Conservation (phyloP, 805 yeast genomes). For the Ogataea trehalophila region DNA sequence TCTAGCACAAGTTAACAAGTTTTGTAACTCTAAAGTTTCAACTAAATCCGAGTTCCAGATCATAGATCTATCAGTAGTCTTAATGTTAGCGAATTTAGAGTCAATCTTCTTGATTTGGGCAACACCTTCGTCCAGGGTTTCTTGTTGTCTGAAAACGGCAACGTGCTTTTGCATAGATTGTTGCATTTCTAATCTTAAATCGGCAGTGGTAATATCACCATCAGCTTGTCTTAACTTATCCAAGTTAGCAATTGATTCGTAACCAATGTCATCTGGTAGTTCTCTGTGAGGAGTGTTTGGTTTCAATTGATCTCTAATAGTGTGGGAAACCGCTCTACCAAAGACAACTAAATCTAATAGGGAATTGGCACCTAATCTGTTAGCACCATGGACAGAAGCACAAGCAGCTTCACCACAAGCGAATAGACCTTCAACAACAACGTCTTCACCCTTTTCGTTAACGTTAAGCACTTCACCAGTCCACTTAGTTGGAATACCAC, state of each 20-base stretch:
- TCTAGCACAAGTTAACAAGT: conserved; percentile 92
- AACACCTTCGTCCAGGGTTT: conserved; percentile 88
- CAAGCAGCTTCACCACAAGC: conserved; percentile 99
- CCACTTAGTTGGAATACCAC: conserved; percentile 98
- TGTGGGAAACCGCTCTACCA: conserved; percentile 97
- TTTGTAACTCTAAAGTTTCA: conserved; percentile 93
- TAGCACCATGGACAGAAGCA: conserved; percentile 99
- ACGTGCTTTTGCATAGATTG: conserved; percentile 94
- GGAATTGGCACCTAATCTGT: conserved; percentile 98
- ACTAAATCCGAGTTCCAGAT: conserved; percentile 98
- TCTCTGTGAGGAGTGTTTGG: conserved; percentile 88
- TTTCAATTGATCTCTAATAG: conserved; percentile 75
- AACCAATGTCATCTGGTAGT: conserved; percentile 80
- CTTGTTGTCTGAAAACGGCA: conserved; percentile 94
- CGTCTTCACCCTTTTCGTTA: conserved; percentile 85
- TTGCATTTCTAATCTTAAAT: conserved; percentile 90
- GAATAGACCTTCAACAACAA: conserved; percentile 83
- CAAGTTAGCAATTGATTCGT: conserved; percentile 83
- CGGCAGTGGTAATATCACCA: conserved; percentile 82
- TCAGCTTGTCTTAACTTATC: conserved; percentile 81
- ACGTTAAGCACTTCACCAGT: conserved; percentile 88
- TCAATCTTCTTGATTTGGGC: conserved; percentile 71
- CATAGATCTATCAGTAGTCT: conserved; percentile 94
- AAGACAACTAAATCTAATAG: conserved; percentile 93
- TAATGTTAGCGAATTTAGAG: conserved; percentile 64